Percentiles rank a stretch among this genome's conserved stretches.
Evolutionary conservation across 306 rosid species (phyloP).

Genomic region (cucumber (Cucumis sativus)): DNA sequence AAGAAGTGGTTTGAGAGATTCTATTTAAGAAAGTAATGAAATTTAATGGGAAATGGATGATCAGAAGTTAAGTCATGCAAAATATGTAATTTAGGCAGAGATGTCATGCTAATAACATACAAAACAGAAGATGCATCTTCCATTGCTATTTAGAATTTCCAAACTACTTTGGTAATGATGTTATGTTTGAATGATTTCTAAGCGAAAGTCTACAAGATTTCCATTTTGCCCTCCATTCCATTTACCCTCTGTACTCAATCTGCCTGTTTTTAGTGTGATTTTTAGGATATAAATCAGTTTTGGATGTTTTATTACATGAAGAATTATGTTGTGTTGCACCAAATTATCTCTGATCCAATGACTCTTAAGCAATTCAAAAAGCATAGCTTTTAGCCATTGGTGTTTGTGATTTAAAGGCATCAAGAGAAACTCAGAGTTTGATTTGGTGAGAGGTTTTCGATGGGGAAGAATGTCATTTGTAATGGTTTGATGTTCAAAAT

Average conservation of each 20-base stretch:
- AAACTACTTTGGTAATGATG: neutral
- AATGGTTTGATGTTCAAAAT: constrained; percentile 8
- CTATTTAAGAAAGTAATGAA: neutral
- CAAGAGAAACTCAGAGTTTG: neutral
- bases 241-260: too few relatives aligned
- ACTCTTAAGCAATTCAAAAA: neutral
- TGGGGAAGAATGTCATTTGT: neutral
- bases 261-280: too few relatives aligned
- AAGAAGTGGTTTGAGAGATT: neutral
- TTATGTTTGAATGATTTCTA: neutral
- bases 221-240: too few relatives aligned
- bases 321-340: too few relatives aligned
- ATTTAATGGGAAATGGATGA: neutral
- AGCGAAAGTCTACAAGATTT: neutral
- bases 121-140: too few relatives aligned
- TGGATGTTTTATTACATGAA: too few relatives aligned
- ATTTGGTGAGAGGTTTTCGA: neutral
- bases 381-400: neutral
- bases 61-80: constrained; percentile 9
- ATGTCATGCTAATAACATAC: neutral
- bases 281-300: too few relatives aligned
- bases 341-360: too few relatives aligned
- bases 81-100: neutral
- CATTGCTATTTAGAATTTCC: neutral
- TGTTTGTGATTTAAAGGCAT: neutral